Conservation (phyloP, 2,329 filamentous ascomycete species). For the Ascochyta viciae-villosae region DNA sequence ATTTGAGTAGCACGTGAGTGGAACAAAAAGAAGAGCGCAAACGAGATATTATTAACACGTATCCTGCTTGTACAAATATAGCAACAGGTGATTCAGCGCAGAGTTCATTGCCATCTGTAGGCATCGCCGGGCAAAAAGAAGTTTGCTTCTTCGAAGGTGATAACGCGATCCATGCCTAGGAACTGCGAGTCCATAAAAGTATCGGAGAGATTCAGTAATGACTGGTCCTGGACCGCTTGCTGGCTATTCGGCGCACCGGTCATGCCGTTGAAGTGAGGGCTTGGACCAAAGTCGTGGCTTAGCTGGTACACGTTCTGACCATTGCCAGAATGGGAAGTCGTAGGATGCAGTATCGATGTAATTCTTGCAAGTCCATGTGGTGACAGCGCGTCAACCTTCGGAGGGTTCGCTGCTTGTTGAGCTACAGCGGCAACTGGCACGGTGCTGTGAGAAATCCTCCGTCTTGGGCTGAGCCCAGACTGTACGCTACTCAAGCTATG, state of each 20-base stretch:
- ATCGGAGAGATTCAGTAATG: conserved; percentile 38
- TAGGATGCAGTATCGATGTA: not conserved
- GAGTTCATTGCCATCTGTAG: conserved; percentile 33
- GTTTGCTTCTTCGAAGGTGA: conserved; percentile 46
- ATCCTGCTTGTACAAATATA: not conserved
- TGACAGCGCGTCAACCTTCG: not conserved
- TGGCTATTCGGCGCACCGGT: conserved; percentile 10
- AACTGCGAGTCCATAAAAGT: conserved; percentile 45
- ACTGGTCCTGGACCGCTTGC: conserved; percentile 38
- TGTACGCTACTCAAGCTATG: conserved; percentile 27
- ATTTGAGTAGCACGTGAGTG: not conserved
- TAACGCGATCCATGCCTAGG: conserved; percentile 44
- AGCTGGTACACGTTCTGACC: conserved; percentile 11
- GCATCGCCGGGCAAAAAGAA: conserved; percentile 42
- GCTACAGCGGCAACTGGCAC: not conserved
- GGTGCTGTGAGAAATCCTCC: conserved; percentile 14
- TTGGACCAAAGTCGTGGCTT: conserved; percentile 1
- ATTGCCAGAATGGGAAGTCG: conserved; percentile 1
- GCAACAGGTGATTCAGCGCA: not conserved
- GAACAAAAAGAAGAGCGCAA: not conserved
- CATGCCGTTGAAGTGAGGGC: not conserved
- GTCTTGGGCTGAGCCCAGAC: conserved; percentile 21
- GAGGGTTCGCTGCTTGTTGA: not conserved
- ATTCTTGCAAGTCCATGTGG: not conserved
- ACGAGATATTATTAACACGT: not conserved